Evolutionary conservation across 2,329 filamentous ascomycete species (phyloP), one percentile per base, ranked within the genome.

Genomic region (Pochonia chlamydosporia): DNA sequence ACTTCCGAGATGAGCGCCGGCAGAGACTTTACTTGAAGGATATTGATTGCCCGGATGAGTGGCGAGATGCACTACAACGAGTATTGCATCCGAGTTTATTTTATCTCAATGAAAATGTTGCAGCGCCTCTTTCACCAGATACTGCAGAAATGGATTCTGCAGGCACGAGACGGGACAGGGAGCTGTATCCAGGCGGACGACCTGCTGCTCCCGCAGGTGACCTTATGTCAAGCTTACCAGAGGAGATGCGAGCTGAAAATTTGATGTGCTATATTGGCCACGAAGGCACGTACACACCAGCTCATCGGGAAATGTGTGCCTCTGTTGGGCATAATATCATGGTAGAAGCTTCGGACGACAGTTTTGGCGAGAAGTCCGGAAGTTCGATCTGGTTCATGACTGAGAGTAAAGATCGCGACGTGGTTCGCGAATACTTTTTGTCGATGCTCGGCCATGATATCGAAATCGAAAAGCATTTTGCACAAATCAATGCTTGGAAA

Each of bases 311-410:
- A 65, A 99, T 99, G 93, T 99, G 93, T 65, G 93, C 89, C 11
- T 95, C 87, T 30, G 71, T 97, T 11, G 92, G 93, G 0, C 93
- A 99, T 56, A 99, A 99, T 60, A 92, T 99, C 57, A 97, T 99
- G 93, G 90, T 99, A 2, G 89, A 96, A 55, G 83, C 90, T 2
- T 97, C 92, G 1, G 72, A 81, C 3, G 72, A 79, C 16, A 79
- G 84, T 46, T 75, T 86, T 43, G 88, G 86, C 4, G 88, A 93
- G 60, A 87, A 83, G 53, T 80, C 86, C 2, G 93, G 93, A 2
- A 95, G 88, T 46, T 96, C 93, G 0, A 81, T 99, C 31, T 99
- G 93, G 93, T 96, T 97, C 63, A 97, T 99, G 93, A 97, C 93
- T 0, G 90, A 96, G 63, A 90, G 84, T 30, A 95, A 93, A 58